Evolutionary conservation across 768 basidiomycete genomes (phyloP).

Genomic region (Chalciporus sphaerocephalus): DNA sequence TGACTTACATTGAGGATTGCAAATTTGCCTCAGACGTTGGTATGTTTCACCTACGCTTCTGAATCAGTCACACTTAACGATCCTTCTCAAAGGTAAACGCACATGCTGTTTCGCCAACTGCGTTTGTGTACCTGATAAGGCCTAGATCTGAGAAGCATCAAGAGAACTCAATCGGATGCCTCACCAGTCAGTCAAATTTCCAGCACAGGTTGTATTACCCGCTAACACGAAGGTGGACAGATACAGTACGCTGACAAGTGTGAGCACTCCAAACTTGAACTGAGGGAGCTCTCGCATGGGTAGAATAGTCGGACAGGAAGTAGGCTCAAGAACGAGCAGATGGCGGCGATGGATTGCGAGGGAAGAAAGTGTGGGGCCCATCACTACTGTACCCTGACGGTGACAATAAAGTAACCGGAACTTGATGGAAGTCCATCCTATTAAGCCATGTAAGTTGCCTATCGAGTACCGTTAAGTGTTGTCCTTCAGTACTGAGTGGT

Average conservation of each 20-base stretch:
- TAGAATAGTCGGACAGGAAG: not conserved
- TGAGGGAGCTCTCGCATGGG: not conserved
- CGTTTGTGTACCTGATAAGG: conserved; percentile 19
- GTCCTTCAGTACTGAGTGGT: too few species aligned
- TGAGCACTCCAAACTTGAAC: not conserved
- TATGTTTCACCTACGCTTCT: conserved; percentile 19
- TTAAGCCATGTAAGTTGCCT: too few species aligned
- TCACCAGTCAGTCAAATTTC: conserved; percentile 18
- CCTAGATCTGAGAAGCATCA: not conserved
- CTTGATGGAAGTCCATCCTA: too few species aligned
- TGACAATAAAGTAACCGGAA: too few species aligned
- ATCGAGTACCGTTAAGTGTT: too few species aligned
- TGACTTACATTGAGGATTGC: conserved; percentile 18
- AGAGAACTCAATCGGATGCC: not conserved
- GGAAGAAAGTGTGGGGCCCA: too few species aligned
- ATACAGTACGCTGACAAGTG: not conserved
- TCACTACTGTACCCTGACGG: too few species aligned
- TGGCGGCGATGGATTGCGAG: too few species aligned
- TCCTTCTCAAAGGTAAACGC: not conserved
- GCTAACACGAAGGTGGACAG: not conserved
- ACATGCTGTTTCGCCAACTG: conserved; percentile 29
- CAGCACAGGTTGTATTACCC: conserved; percentile 23
- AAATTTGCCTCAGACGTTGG: conserved; percentile 26
- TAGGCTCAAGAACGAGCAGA: too few species aligned
- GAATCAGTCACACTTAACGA: not conserved